Base-by-base conservation (phyloP, 106 monocot genomes). In the Amphibolis antarctica region DNA sequence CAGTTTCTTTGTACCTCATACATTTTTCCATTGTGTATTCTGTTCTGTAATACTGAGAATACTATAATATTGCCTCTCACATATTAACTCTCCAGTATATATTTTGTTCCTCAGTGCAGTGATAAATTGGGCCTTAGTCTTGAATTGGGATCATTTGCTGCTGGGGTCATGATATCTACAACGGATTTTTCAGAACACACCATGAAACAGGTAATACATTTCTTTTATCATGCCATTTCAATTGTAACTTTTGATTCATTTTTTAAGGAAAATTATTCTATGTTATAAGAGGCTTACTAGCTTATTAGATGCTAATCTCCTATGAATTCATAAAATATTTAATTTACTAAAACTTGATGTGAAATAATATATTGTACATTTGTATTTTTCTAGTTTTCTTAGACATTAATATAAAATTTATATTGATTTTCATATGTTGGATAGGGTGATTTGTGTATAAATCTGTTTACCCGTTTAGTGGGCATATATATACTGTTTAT, bases 151-250 rank as follows among this genome's bases (percentile, higher is more conserved):
- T 84, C 96, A 44, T 98, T 98, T 80, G 78, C 85, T 86, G 96
- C 96, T 72, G 96, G 96, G 44, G 86, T 91, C 61, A 82, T 98
- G 86, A 78, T 98, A 71, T 90, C 96, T 42, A 98, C 90, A 29
- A 90, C 96, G 18, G 96, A 90, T 50, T 98, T 90, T 79, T 86
- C 90, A 48, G 86, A 98, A 43, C 90, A 98, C 78, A 98, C 96
- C 46, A 61, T 87, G 67, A 90, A 98, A 19, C 96, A 90, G 84
- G 90, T 87, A 66, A 3, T 13, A 48, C 1, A 63, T 44, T 63
- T 46, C 4, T 49, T 64, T 23, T 65, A 25, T 11, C 24, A 51
- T 65, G 52, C 57, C 42, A 28, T 46, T 14, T 55, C 18, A 31
- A 50, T 48, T 55, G 54, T 14, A 4, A 55, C 54, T 1, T 25